A percentile compares a stretch with the other conserved stretches of the same genome.
Evolutionary conservation across 1,284 basidiomycete species (phyloP).

Genomic region (Boletus sp.): DNA sequence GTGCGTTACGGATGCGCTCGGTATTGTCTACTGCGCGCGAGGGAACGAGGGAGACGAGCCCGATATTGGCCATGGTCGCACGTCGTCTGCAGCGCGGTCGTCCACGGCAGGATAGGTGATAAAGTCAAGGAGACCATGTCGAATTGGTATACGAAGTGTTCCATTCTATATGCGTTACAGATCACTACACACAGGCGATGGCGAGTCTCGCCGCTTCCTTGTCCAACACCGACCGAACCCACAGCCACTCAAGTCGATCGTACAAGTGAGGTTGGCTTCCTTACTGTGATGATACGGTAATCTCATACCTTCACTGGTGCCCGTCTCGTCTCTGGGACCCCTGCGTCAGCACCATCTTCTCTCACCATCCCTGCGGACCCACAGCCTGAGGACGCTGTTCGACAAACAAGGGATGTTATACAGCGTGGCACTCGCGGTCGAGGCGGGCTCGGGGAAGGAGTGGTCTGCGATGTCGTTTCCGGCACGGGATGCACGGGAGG

Average conservation of each 20-base stretch:
- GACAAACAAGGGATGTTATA: constrained; percentile 50
- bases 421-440: too few relatives aligned
- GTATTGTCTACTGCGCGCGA: constrained; percentile 78
- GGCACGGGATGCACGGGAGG: too few relatives aligned
- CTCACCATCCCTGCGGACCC: constrained; percentile 54
- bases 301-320: constrained; percentile 35
- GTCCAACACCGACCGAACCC: constrained; percentile 62
- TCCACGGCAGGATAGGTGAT: constrained; percentile 67
- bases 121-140: constrained; percentile 67
- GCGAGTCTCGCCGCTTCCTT: constrained; percentile 70
- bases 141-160: constrained; percentile 83
- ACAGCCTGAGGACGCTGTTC: constrained; percentile 15
- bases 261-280: too few relatives aligned
- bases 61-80: constrained; percentile 75
- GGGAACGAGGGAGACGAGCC: constrained; percentile 73
- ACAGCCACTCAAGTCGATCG: constrained; percentile 64
- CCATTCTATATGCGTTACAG: constrained; percentile 27
- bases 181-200: too few relatives aligned
- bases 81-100: constrained; percentile 71
- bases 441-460: too few relatives aligned
- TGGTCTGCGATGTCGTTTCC: too few relatives aligned
- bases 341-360: constrained; percentile 61
- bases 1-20: constrained; percentile 86
- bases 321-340: constrained; percentile 61
- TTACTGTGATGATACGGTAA: too few relatives aligned